Evolutionary conservation across 2,329 filamentous ascomycete genomes (phyloP).

Genomic region (Xenoacremonium recifei): DNA sequence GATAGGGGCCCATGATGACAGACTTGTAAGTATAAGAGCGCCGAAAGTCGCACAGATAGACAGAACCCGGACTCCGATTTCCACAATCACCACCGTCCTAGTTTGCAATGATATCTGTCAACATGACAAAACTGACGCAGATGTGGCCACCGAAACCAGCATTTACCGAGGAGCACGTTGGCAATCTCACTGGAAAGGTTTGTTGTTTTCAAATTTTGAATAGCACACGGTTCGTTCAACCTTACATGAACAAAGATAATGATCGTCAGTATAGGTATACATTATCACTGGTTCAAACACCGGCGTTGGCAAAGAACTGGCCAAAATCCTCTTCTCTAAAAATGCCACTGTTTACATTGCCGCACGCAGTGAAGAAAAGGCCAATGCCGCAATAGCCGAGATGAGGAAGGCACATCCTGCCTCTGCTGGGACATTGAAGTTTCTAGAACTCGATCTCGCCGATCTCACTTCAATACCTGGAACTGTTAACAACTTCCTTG

Average conservation of each 20-base stretch:
- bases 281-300: constrained; percentile 42
- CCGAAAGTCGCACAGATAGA: too few relatives aligned
- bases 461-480: constrained; percentile 30
- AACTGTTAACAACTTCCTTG: constrained; percentile 20
- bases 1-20: too few relatives aligned
- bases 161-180: not conserved
- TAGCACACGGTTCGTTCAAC: too few relatives aligned
- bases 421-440: constrained; percentile 35
- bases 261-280: constrained; percentile 3
- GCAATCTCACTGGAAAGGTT: not conserved
- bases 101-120: too few relatives aligned
- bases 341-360: constrained; percentile 53
- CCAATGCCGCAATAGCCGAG: constrained; percentile 36
- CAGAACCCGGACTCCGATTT: too few relatives aligned
- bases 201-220: too few relatives aligned
- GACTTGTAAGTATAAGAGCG: too few relatives aligned
- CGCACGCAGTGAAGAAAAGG: constrained; percentile 41
- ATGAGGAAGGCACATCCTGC: constrained; percentile 32
- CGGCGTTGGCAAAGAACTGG: constrained; percentile 48
- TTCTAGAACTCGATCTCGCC: constrained; percentile 39
- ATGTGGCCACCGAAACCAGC: not conserved
- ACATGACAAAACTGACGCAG: too few relatives aligned
- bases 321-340: constrained; percentile 47
- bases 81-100: too few relatives aligned
- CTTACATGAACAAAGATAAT: not conserved